Base-by-base conservation (phyloP, 2,329 filamentous ascomycete species). In the Colletotrichum sp. region DNA sequence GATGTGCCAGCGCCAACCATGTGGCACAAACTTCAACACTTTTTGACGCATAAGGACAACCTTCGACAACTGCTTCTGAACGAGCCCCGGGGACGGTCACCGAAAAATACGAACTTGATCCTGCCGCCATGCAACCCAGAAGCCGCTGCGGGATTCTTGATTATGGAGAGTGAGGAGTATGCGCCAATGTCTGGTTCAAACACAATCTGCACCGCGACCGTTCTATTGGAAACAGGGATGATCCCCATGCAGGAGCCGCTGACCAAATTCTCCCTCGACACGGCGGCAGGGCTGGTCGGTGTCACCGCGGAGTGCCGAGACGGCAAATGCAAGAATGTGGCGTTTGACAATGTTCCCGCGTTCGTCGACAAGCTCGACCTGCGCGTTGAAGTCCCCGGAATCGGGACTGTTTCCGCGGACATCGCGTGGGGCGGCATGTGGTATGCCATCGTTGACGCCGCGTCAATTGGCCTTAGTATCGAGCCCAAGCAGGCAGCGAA, bases 371-470 rank as follows among this genome's bases (percentile, higher is more conserved):
- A 78, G 7, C 80, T 89, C 2, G 86, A 87, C 77, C 76, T 83
- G 28, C 78, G 81, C 65, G 81, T 88, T 16, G 74, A 84, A 0
- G 85, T 88, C 1, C 85, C 85, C 0, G 87, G 83, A 0, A 24
- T 89, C 0, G 87, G 86, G 0, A 80, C 71, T 6, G 77, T 88
- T 4, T 76, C 67, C 0, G 84, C 88, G 4, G 87, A 89, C 69
- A 81, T 89, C 64, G 87, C 85, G 16, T 88, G 84, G 80, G 87
- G 87, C 8, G 87, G 87, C 1, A 87, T 87, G 87, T 83, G 84
- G 76, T 89, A 86, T 70, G 84, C 80, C 4, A 65, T 89, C 10
- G 85, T 88, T 1, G 85, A 88, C 67, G 85, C 82, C 0, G 79
- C 79, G 2, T 82, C 84, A 0, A 74, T 87, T 3, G 84, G 85